phyloP scores from a whole-genome alignment of 2,329 filamentous ascomycete species.

The Penicillium sp. region DNA sequence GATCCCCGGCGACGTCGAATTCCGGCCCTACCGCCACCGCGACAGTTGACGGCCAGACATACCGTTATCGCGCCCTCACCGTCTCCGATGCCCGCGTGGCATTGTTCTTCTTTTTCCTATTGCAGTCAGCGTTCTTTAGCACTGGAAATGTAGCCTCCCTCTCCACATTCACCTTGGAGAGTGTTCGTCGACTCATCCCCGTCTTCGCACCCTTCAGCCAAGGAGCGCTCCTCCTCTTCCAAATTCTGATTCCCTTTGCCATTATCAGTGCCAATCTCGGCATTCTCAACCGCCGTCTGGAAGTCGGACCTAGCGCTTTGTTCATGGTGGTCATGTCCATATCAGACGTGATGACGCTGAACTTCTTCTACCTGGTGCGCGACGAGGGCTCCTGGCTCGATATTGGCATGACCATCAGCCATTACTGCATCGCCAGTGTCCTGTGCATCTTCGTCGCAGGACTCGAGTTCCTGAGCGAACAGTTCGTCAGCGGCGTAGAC shows the following conservation, averaged over 20 bases:
- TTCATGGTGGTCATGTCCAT: constrained; percentile 95
- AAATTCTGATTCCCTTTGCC: constrained; percentile 90
- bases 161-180: constrained; percentile 90
- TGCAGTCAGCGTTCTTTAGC: constrained; percentile 95
- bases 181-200: constrained; percentile 81
- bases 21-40: constrained; percentile 33
- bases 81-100: constrained; percentile 84
- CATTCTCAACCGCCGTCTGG: constrained; percentile 79
- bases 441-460: constrained; percentile 87
- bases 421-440: constrained; percentile 89
- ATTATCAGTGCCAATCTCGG: constrained; percentile 92
- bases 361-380: constrained; percentile 97
- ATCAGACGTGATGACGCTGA: constrained; percentile 85
- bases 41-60: constrained; percentile 32
- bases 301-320: constrained; percentile 80
- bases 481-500: constrained; percentile 78
- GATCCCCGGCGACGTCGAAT: constrained; percentile 28
- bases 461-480: constrained; percentile 79
- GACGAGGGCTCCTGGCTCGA: constrained; percentile 97
- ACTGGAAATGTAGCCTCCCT: constrained; percentile 95
- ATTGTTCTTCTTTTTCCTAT: constrained; percentile 90
- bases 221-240: constrained; percentile 79
- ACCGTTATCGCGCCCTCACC: constrained; percentile 64
- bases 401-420: constrained; percentile 93
- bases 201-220: constrained; percentile 94